Conservation (phyloP, 1,139 yeast genomes). For the Geotrichum siamense region DNA sequence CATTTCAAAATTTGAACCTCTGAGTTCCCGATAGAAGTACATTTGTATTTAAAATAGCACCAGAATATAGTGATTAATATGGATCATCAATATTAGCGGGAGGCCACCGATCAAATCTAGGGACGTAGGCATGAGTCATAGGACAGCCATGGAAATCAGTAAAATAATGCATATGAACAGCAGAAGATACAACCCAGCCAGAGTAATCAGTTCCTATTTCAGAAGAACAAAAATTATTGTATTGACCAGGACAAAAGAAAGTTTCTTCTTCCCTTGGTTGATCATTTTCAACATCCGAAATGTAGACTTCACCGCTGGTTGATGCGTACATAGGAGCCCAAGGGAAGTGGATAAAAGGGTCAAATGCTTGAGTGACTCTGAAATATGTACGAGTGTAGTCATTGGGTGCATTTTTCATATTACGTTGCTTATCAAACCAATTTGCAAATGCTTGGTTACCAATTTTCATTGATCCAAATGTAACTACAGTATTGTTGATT, state of each 20-base stretch:
- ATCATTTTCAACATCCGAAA: conserved; percentile 10
- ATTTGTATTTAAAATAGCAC: no score
- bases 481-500: conserved; percentile 45
- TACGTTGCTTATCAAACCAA: conserved; percentile 47
- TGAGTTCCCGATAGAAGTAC: no score
- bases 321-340: conserved; percentile 16
- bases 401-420: neutral
- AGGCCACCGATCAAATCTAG: conserved; percentile 9
- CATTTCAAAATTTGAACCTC: no score
- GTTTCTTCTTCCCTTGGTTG: conserved; percentile 13
- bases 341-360: conserved; percentile 18
- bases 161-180: conserved; percentile 17
- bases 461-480: conserved; percentile 56
- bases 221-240: conserved; percentile 12
- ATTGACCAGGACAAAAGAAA: conserved; percentile 16
- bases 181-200: conserved; percentile 7
- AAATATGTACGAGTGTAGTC: conserved; percentile 14
- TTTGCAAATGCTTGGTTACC: conserved; percentile 47
- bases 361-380: conserved; percentile 20
- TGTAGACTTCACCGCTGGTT: conserved; percentile 19
- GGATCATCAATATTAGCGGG: conserved; percentile 13
- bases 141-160: conserved; percentile 18
- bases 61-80: no score
- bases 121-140: conserved; percentile 12
- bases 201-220: conserved; percentile 3